These are phyloP conservation scores for Pestalotiopsis sp. DNA, from an alignment of 2,329 filamentous ascomycete genomes.

Conservation along the genomic window DNA sequence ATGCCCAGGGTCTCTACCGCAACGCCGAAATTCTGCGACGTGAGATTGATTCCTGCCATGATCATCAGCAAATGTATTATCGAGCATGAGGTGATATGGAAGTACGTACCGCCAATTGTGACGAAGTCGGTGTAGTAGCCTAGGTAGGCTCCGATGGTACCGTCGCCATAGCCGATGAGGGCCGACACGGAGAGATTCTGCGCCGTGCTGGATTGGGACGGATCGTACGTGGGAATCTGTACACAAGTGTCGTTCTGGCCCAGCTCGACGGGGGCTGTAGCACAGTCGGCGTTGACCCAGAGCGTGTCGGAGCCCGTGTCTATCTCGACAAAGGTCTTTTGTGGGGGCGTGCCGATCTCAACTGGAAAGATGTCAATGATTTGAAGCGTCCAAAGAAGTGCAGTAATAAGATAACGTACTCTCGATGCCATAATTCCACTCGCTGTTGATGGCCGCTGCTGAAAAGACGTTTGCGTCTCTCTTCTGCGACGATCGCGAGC, in stretches of 20 bases:
- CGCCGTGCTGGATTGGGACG: not conserved
- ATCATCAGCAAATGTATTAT: not conserved
- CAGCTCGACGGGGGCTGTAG: not conserved
- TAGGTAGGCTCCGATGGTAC: not conserved
- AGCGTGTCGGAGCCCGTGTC: slow-evolving; percentile 6
- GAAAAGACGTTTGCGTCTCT: not conserved
- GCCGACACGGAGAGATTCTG: not conserved
- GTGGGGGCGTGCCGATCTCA: not conserved
- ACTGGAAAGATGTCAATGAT: not conserved
- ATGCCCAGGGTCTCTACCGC: not conserved
- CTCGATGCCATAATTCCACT: not conserved
- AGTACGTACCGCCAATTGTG: not conserved
- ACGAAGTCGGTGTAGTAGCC: slow-evolving; percentile 1
- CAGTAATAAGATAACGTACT: not conserved
- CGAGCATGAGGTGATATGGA: not conserved
- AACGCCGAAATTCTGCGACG: not conserved
- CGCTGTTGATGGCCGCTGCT: not conserved
- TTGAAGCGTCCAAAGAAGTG: not conserved
- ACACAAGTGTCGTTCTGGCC: not conserved
- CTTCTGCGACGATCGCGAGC: not conserved
- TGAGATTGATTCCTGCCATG: not conserved
- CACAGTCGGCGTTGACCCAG: not conserved
- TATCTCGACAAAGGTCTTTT: slow-evolving; percentile 4
- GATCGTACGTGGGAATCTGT: not conserved
- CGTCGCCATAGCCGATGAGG: not conserved